Conservation (phyloP, 139 green algal genomes). For the Chlamydomonas sp. region DNA sequence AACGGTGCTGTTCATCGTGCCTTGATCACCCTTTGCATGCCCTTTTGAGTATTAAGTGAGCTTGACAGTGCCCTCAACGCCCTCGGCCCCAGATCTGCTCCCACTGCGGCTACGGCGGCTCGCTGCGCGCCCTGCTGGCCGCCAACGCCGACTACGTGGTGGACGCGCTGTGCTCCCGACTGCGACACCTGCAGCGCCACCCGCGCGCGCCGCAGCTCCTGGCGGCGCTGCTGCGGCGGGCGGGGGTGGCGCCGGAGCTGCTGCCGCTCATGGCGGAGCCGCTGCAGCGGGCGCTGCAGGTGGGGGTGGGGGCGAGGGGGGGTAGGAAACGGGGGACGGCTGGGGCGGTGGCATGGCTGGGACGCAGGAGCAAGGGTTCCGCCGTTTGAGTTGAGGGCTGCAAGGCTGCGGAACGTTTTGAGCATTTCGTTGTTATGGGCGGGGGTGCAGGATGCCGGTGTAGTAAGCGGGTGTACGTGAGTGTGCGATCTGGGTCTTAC, state of each 20-base stretch:
- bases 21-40: too few species aligned
- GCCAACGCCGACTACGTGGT: constrained; percentile 86
- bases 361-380: background rate
- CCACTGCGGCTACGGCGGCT: constrained; percentile 63
- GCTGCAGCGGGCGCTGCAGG: constrained; percentile 40
- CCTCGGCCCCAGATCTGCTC: constrained; percentile 44
- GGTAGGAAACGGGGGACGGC: background rate
- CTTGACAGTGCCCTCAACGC: background rate
- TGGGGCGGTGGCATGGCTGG: too few species aligned
- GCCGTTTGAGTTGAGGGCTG: too few species aligned
- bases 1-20: too few species aligned
- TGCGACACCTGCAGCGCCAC: constrained; percentile 61
- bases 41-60: too few species aligned
- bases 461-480: too few species aligned
- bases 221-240: constrained; percentile 70
- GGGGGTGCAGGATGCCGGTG: too few species aligned
- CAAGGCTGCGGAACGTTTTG: too few species aligned
- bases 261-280: constrained; percentile 86
- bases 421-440: background rate
- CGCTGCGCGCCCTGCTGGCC: constrained; percentile 61
- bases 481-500: too few species aligned
- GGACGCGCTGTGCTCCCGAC: constrained; percentile 75
- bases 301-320: background rate
- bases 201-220: constrained; percentile 79
- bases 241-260: constrained; percentile 67